These are phyloP conservation scores for Nyctanthes arbortristis DNA, from an alignment of 257 asterid species.

Conservation along the genomic window DNA sequence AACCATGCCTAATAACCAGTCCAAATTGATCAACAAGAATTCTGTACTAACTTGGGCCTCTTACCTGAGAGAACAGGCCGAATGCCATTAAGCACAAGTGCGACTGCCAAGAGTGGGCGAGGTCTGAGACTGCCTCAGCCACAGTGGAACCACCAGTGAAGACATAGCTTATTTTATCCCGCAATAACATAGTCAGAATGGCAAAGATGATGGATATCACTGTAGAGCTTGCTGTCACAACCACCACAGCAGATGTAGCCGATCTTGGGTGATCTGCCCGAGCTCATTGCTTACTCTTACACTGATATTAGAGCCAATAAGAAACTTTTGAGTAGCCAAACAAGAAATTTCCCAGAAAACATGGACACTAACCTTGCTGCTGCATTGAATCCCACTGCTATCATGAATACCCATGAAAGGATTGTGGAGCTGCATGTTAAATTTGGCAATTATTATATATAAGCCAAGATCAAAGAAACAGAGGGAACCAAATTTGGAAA, in stretches of 20 bases:
- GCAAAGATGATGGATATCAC: constrained; percentile 14
- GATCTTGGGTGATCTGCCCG: constrained; percentile 42
- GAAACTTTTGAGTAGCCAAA: not conserved
- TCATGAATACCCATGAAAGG: constrained; percentile 34
- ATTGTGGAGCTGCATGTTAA: constrained; percentile 29
- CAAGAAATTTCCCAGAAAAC: not conserved
- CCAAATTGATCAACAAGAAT: not conserved
- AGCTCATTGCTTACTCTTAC: constrained; percentile 48
- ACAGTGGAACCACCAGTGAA: constrained; percentile 34
- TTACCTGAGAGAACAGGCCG: constrained; percentile 45
- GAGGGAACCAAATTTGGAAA: too few relatives aligned
- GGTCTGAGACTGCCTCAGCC: constrained; percentile 32
- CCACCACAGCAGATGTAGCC: constrained; percentile 33
- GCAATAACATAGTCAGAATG: constrained; percentile 18
- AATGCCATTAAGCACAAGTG: constrained; percentile 37
- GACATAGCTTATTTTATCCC: constrained; percentile 29
- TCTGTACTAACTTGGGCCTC: not conserved
- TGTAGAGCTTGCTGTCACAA: constrained; percentile 32
- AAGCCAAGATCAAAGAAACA: too few relatives aligned
- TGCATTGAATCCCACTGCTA: constrained; percentile 46
- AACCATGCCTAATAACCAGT: not conserved
- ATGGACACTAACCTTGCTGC: constrained; percentile 33
- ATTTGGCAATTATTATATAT: too few relatives aligned
- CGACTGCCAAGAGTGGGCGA: constrained; percentile 34
- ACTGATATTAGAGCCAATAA: constrained; percentile 10